Base-by-base conservation (phyloP, 306 rosid species). In the Myrica gale region DNA sequence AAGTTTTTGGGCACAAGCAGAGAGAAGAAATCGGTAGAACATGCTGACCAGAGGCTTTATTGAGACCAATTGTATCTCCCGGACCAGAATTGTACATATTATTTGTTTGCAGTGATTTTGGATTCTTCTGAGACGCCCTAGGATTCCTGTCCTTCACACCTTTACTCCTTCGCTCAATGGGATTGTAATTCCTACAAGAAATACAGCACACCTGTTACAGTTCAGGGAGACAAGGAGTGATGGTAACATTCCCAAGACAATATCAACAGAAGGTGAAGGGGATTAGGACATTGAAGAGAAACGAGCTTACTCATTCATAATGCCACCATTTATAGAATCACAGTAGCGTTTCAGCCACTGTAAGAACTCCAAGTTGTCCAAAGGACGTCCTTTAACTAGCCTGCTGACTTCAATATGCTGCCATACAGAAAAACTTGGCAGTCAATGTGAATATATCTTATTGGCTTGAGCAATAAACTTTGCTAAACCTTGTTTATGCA, bases 281-380 rank as follows among this genome's bases (percentile, higher is more conserved):
- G 42, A 74, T 51, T 76, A 73, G 11, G 75, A 66, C 2, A 71
- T 23, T 55, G 23, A 66, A 66, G 48, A 41, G 56, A 17, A 60
- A 57, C 69, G 44, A 69, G 82, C 86, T n/a, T 83, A 81, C 83
- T 82, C 82, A 68, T 95, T 95, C 96, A 89, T 90, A 57, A 95
- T 90, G 91, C 96, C 98, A 62, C 98, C 97, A 74, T 95, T 95
- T 77, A 92, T 76, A 32, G 98, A 92, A 85, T 90, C 97, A 58
- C 97, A 95, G 86, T 90, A 92, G 71, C 91, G 98, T 79, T 95
- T 95, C 88, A 95, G 85, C 98, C 98, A 95, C 81, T 95, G 98
- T 66, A 95, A 85, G 84, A 95, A 90, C 81, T 95, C 98, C 90
- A 95, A 84, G 87, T 95, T 95, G 83, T 95, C 98, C 87, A 95